A percentile compares a stretch with the other conserved stretches of the same genome.
Evolutionary conservation across 202 grass and related monocot genomes (phyloP).

Genomic region (Setaria italica): DNA sequence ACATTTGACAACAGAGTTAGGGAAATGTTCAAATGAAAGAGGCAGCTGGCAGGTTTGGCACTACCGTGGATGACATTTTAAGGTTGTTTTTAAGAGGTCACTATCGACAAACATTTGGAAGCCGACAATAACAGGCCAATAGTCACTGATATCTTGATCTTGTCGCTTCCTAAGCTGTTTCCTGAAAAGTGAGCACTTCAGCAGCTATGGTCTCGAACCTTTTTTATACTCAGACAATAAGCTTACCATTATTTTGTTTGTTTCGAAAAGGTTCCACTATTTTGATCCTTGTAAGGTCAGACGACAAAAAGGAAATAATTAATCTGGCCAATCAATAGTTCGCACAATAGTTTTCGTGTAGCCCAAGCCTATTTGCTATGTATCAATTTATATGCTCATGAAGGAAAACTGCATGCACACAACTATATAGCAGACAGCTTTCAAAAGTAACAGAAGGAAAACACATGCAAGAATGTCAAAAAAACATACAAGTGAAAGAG

Average conservation of each 20-base stretch:
- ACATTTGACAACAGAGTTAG: background rate
- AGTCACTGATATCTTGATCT: background rate
- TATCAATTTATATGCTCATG: background rate
- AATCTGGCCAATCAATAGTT: conserved; percentile 18
- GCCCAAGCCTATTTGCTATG: background rate
- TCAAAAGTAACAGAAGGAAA: conserved; percentile 8
- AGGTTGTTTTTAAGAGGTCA: conserved; percentile 28
- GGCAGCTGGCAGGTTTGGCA: background rate
- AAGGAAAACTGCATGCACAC: conserved; percentile 4
- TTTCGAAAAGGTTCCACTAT: conserved; percentile 11
- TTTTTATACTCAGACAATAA: background rate
- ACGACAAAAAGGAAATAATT: background rate
- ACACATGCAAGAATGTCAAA: background rate
- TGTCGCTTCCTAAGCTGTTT: conserved; percentile 43
- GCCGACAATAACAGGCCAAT: background rate
- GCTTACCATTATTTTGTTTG: background rate
- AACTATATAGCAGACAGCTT: background rate
- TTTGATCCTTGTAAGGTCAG: conserved; percentile 24
- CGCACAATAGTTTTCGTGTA: background rate
- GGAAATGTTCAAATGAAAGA: background rate
- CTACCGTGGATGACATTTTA: background rate
- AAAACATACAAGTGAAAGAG: too few species aligned
- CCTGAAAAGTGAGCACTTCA: conserved; percentile 34
- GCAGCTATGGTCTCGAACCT: background rate
- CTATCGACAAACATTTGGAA: conserved; percentile 40